phyloP scores from a whole-genome alignment of 805 yeast species.

The Teunomyces atbi region DNA sequence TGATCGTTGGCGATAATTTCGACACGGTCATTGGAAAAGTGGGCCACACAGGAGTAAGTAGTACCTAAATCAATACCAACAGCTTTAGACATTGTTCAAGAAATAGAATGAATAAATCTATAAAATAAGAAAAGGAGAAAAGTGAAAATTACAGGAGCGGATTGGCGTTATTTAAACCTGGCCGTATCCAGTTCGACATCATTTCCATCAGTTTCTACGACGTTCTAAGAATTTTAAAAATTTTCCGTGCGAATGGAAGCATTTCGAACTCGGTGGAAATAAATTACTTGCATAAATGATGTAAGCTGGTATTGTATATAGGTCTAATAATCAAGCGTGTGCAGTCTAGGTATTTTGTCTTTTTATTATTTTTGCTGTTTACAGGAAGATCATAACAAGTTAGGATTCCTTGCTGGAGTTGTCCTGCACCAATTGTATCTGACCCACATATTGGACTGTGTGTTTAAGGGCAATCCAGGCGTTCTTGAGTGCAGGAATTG shows the following conservation, averaged over 20 bases:
- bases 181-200: conserved; percentile 5
- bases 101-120: conserved; percentile 2
- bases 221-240: conserved; percentile 9
- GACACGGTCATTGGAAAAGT: conserved; percentile 33
- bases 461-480: conserved; percentile 37
- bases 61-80: conserved; percentile 35
- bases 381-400: too few species aligned
- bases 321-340: too few species aligned
- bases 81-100: conserved; percentile 25
- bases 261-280: conserved; percentile 5
- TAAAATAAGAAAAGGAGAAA: conserved; percentile 4
- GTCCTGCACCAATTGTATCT: conserved; percentile 32
- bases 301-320: not conserved
- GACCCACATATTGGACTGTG: conserved; percentile 28
- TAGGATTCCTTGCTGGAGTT: conserved; percentile 32
- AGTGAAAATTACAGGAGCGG: not conserved
- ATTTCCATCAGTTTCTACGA: conserved; percentile 12
- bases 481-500: conserved; percentile 32
- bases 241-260: conserved; percentile 6
- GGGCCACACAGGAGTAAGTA: conserved; percentile 34
- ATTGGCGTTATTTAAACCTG: conserved; percentile 1
- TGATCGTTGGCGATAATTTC: conserved; percentile 34
- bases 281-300: conserved; percentile 3
- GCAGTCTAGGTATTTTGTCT: too few species aligned
- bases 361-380: too few species aligned